Base-by-base conservation (phyloP, 176 grass and related monocot genomes). In the Sorghum bicolor region DNA sequence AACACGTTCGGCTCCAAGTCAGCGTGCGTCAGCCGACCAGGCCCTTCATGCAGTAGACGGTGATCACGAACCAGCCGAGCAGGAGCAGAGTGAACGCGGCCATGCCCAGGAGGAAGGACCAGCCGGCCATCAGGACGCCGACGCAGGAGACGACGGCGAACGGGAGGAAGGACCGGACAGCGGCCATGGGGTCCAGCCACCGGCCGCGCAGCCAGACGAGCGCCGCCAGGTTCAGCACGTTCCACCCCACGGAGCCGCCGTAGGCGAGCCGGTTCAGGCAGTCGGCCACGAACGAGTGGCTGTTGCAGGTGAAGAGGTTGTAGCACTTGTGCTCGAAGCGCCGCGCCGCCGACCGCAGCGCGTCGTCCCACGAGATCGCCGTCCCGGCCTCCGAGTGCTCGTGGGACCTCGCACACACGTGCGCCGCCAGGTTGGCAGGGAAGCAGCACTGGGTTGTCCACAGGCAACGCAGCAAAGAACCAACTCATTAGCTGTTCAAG, bases 261-360 rank as follows among this genome's bases (percentile, higher is more conserved):
- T 97, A 93, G 9, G 94, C 94, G n/a, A 93, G 81, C 37, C 74
- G 41, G 75, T 97, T 97, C 22, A 97, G 74, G 71, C 89, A 97
- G 76, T 74, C 85, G 38, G 91, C 89, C 53, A 91, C 89, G 67
- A 97, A 93, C 3, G 87, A 93, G 85, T 91, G 78, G 53, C 91
- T 89, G 77, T 97, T 93, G 81, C 94, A 97, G 50, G 91, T 90
- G 89, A 93, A 93, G 72, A 97, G 87, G 82, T 97, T 93, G 86
- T 97, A 91, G 87, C 71, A 97, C 65, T 86, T 93, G 84, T 91
- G 89, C 84, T 89, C 87, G 48, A 93, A 97, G n/a, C 85, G 86
- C 69, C 84, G 74, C 84, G 70, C 83, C 39, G 79, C 79, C 10
- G 45, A 76, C 10, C 64, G 82, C 77, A 97, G 75, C 57, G 86